Evolutionary conservation across 352 stramenopile species (phyloP), one percentile per base, ranked within the genome.

Genomic region (Globisporangium rhizosaccharum): DNA sequence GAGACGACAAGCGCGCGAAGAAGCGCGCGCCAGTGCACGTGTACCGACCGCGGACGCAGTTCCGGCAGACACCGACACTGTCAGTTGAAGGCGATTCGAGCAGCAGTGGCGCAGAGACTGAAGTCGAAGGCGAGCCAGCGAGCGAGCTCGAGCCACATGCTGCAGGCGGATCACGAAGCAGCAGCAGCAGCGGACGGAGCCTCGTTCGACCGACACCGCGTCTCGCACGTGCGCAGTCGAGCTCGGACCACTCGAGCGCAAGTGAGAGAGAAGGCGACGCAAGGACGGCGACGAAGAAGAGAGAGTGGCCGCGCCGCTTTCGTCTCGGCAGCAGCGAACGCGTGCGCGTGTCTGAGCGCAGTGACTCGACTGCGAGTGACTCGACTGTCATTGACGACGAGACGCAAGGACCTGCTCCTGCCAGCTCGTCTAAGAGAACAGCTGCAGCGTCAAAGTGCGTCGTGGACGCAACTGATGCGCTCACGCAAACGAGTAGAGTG

Each of bases 91-190:
- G 66, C 8, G 64, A 72, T 10, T 68, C 66, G 28, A 23, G 23
- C 23, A 79, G 73, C 55, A 88, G 73, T 60, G 75, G 74, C n/a
- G 68, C 67, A 0, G 77, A 87, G 55, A 90, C 77, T 3, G 79
- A 90, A 41, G 76, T 87, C 15, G 79, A 90, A 56, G 62, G 67
- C 39, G 77, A 90, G 59, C 73, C 69, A 20, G 75, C 74, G 26
- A 55, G 57, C 12, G 62, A 59, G 10, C 48, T 64, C 25, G 55
- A 59, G 6, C 54, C 44, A 28, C 53, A 36, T 17, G 50, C 49
- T 51, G 25, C 42, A 39, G 47, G 49, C n/a, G 39, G 28, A 3
- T 28, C 28, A 11, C 17, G 23, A 23, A 23, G 9, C 15, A 8
- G 8, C 15, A 36, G 20, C 18, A 51, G n/a, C 57, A 23, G n/a